Percentiles rank a stretch among this genome's conserved stretches.
These are phyloP conservation scores for Populus ilicifolia DNA, from an alignment of 345 rosid species.

Conservation along the genomic window DNA sequence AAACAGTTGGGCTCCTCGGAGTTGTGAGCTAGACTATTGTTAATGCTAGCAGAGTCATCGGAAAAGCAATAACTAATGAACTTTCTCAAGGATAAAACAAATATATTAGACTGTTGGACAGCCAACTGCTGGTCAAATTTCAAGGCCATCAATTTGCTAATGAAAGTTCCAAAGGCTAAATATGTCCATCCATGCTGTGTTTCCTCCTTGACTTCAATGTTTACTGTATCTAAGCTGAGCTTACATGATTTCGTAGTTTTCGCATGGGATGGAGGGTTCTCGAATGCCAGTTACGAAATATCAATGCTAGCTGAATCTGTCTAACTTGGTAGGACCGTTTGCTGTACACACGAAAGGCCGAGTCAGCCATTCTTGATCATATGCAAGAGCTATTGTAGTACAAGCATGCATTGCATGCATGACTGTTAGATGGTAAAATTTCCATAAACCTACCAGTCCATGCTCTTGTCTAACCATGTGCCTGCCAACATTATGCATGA, in stretches of 20 bases:
- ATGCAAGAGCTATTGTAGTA: not conserved
- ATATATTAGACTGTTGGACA: not conserved
- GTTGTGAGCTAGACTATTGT: no score
- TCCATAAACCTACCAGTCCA: not conserved
- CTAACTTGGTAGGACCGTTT: not conserved
- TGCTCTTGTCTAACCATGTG: not conserved
- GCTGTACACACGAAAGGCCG: not conserved
- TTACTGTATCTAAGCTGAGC: not conserved
- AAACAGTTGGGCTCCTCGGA: no score
- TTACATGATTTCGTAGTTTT: not conserved
- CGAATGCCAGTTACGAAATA: not conserved
- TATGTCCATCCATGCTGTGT: not conserved
- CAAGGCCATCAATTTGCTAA: not conserved
- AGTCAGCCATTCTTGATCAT: not conserved
- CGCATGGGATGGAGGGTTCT: no score
- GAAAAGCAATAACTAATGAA: not conserved
- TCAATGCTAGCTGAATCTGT: not conserved
- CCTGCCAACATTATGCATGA: not conserved
- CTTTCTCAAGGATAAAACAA: not conserved
- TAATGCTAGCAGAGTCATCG: not conserved
- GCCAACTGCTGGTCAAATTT: not conserved
- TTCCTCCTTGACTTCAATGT: not conserved
- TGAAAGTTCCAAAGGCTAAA: not conserved
- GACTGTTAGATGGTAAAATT: not conserved
- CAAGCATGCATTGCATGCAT: not conserved